A percentile compares a stretch with the other conserved stretches of the same genome.
Conservation (phyloP, 768 basidiomycete species). For the Dendrothele bispora region DNA sequence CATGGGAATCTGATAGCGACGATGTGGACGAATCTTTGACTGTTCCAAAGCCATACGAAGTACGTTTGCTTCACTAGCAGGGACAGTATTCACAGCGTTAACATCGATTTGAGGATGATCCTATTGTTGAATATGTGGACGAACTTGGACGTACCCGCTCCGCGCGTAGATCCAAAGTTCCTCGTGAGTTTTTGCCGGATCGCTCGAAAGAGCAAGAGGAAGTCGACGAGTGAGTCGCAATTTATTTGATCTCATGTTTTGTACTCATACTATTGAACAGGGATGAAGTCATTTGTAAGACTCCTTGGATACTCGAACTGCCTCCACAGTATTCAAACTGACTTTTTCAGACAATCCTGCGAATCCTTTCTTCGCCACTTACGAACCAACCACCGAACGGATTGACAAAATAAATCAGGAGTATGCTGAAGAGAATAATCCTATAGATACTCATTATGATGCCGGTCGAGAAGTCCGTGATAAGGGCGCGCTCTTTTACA, state of each 20-base stretch:
- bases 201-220: constrained; percentile 50
- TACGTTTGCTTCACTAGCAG: constrained; percentile 16
- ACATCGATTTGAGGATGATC: constrained; percentile 54
- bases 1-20: constrained; percentile 68
- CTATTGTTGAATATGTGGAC: constrained; percentile 82
- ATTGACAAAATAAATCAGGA: constrained; percentile 72
- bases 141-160: constrained; percentile 82
- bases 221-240: constrained; percentile 55
- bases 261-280: constrained; percentile 29
- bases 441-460: constrained; percentile 79
- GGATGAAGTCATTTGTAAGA: constrained; percentile 60
- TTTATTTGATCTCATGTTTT: background rate
- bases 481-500: constrained; percentile 89
- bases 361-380: constrained; percentile 86
- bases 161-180: constrained; percentile 72
- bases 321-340: constrained; percentile 3
- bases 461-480: constrained; percentile 79
- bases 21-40: constrained; percentile 78
- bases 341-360: constrained; percentile 66
- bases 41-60: constrained; percentile 52
- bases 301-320: constrained; percentile 1
- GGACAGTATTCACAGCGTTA: background rate
- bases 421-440: constrained; percentile 69
- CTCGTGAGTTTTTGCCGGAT: constrained; percentile 56
- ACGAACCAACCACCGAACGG: constrained; percentile 80